A percentile compares a stretch with the other conserved stretches of the same genome.
Evolutionary conservation across 108 stramenopile genomes (phyloP).

Genomic region (Bacterosira constricta): DNA sequence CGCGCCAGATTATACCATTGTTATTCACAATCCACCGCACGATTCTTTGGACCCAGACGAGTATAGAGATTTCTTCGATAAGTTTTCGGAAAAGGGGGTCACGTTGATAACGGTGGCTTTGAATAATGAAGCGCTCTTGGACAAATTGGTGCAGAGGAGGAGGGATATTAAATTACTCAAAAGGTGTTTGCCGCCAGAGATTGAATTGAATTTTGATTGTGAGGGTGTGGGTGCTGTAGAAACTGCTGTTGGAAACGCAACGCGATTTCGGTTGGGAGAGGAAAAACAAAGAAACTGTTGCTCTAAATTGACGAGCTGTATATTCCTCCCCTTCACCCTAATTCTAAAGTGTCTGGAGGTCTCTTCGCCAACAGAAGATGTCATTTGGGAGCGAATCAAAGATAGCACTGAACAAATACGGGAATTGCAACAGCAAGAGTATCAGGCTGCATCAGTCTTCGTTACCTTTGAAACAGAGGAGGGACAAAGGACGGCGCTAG

Average conservation of each 20-base stretch:
- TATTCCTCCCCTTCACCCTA: slow-evolving; percentile 43
- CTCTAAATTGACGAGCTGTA: slow-evolving; percentile 23
- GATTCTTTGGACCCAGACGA: slow-evolving; percentile 79
- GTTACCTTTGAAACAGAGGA: slow-evolving; percentile 87
- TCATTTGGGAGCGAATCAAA: slow-evolving; percentile 45
- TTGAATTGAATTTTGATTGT: no score
- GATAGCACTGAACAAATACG: slow-evolving; percentile 57
- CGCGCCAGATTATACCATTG: slow-evolving; percentile 76
- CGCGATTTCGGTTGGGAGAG: slow-evolving; percentile 23
- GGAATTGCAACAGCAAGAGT: slow-evolving; percentile 58
- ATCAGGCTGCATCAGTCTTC: slow-evolving; percentile 61
- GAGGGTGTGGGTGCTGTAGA: slow-evolving; percentile 55
- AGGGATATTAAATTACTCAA: slow-evolving; percentile 43
- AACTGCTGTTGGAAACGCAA: slow-evolving; percentile 24
- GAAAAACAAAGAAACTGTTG: slow-evolving; percentile 34
- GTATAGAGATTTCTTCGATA: slow-evolving; percentile 74
- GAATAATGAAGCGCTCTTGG: slow-evolving; percentile 63
- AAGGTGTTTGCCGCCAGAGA: slow-evolving; percentile 33
- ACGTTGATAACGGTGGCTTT: slow-evolving; percentile 72
- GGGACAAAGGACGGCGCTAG: slow-evolving; percentile 70
- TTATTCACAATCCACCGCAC: slow-evolving; percentile 74
- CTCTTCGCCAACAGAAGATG: slow-evolving; percentile 38
- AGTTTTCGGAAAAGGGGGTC: slow-evolving; percentile 66
- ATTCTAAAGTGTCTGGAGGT: slow-evolving; percentile 39
- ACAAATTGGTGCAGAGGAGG: slow-evolving; percentile 49